Base-by-base conservation (phyloP, 345 rosid genomes). In the Gossypium raimondii region DNA sequence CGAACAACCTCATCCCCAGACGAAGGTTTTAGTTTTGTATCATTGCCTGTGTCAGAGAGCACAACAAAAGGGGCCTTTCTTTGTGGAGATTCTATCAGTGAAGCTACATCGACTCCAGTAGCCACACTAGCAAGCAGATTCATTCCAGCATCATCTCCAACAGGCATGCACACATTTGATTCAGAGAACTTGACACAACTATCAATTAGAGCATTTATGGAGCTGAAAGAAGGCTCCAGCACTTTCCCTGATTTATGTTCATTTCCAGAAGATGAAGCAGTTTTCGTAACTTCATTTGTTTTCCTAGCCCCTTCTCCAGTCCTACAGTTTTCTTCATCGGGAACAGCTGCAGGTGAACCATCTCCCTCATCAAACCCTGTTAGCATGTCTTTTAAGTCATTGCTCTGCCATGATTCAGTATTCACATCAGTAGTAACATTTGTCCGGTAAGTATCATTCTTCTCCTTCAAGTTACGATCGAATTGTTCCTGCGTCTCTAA, bases 131-230 rank as follows among this genome's bases (percentile, higher is more conserved):
- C 41, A 34, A 34, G 41, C 7, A 34, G 41, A 81, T 92, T 93
- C 95, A 94, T 94, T 70, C 98, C 98, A 73, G 84, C 86, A 81
- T 92, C 96, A 85, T 94, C 98, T 8, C 84, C 87, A 78, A 79
- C 80, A 11, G 93, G 82, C 64, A 80, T 38, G 25, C 81, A 82
- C 11, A 81, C 83, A 86, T 73, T 86, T 20, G 87, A 83, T 78
- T 91, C 93, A 10, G 94, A 88, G 76, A 81, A 79, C 81, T 90
- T 89, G 7, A 78, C 94, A 82, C 98, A 93, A 73, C 97, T 94
- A 79, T 94, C 98, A 76, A 92, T 81, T 78, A 94, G 80, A 48
- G 97, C 97, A 88, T 90, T 85, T 75, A 94, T 92, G 56, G 94
- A 86, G 67, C 90, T 85, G 74, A 78, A 86, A 64, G 97, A 83